Base-by-base conservation (phyloP, 768 basidiomycete genomes). In the Solioccasus polychromus region DNA sequence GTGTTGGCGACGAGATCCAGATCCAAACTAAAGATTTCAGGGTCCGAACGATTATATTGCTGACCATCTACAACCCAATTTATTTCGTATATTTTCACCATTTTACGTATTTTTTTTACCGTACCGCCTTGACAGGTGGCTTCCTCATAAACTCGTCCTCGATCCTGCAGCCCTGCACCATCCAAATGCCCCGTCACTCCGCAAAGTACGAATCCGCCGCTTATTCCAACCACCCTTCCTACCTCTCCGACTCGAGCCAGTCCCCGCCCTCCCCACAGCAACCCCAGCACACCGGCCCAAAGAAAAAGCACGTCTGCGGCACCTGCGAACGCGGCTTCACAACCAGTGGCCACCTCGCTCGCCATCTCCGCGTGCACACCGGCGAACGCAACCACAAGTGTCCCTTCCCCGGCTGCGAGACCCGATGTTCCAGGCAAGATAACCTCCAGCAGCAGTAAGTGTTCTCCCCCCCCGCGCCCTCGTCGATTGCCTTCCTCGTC, bases 381-480 rank as follows among this genome's bases (percentile, higher is more conserved):
- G 92, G 92, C 31, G 92, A 93, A 59, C 77, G 89, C 51, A 92
- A 93, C 68, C 89, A 93, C 71, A 88, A 83, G 48, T 95, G 92
- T 60, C 92, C 92, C 26, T 94, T 91, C 70, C 92, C 92, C n/a
- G 92, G 91, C 19, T 95, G 92, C 64, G 88, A 92, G 57, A 93
- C 91, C 2, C 77, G 88, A 15, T 94, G 92, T 54, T 91, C 88
- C 10, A 73, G 92, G 26, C 90, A 92, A 65, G 92, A 95, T 57
- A 95, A 95, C 54, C 75, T 95, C 15, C 81, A 66, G 22, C 64
- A 66, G n/a, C 64, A 66, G 64, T 66, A 14, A 48, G 64, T 51
- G 10, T 44, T 28, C 15, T 4, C 19, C 23, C 10, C n/a, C n/a
- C n/a, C n/a, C n/a, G n/a, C n/a, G n/a, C n/a, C n/a, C n/a, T n/a